Conservation (phyloP, 306 rosid species). For the Spatholobus suberectus region DNA sequence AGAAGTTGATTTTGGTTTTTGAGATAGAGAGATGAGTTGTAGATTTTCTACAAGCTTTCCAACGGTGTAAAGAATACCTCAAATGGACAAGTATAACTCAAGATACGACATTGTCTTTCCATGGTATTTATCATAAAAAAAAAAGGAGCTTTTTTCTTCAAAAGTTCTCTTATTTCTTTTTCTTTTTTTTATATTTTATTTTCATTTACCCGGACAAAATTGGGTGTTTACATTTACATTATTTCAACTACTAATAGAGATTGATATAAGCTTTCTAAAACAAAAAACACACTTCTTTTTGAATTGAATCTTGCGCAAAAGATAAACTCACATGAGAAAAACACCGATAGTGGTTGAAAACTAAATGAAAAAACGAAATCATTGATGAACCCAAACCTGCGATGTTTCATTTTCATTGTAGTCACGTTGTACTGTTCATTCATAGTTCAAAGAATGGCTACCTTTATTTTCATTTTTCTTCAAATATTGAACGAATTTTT, state of each 20-base stretch:
- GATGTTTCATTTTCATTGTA: neutral
- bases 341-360: neutral
- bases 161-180: too few relatives aligned
- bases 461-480: neutral
- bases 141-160: too few relatives aligned
- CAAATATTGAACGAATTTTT: neutral
- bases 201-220: too few relatives aligned
- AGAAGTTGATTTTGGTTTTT: too few relatives aligned
- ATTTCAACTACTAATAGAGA: neutral
- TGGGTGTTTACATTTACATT: too few relatives aligned
- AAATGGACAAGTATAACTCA: too few relatives aligned
- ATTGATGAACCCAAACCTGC: neutral
- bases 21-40: too few relatives aligned
- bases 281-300: neutral
- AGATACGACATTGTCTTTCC: too few relatives aligned
- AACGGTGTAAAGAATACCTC: too few relatives aligned
- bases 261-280: neutral
- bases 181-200: too few relatives aligned
- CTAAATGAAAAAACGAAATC: neutral
- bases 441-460: neutral
- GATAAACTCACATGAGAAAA: neutral
- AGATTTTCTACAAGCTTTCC: too few relatives aligned
- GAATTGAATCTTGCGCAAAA: neutral
- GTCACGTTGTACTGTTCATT: neutral
- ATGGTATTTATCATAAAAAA: too few relatives aligned